Conservation (phyloP, 2,329 filamentous ascomycete species). For the Bertia moriformis region DNA sequence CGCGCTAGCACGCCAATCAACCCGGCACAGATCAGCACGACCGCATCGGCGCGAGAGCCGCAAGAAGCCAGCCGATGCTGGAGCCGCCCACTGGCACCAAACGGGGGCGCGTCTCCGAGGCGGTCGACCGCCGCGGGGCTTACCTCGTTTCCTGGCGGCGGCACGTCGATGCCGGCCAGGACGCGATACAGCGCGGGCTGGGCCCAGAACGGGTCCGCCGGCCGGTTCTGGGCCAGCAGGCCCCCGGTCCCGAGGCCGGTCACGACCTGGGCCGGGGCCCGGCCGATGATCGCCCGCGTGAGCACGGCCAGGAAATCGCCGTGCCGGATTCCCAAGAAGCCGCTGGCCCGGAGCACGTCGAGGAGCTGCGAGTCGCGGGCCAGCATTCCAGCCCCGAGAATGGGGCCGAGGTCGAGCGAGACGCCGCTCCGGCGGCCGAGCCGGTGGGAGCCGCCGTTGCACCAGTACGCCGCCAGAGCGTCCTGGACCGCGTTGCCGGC, state of each 20-base stretch:
- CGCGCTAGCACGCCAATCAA: slow-evolving; percentile 24
- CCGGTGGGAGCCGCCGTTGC: slow-evolving; percentile 32
- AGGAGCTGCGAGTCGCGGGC: slow-evolving; percentile 29
- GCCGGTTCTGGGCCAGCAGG: slow-evolving; percentile 32
- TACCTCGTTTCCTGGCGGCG: no score
- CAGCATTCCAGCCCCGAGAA: slow-evolving; percentile 38
- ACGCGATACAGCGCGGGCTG: slow-evolving; percentile 30
- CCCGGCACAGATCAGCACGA: slow-evolving; percentile 17
- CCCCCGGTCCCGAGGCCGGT: slow-evolving; percentile 39
- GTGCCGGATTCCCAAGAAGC: slow-evolving; percentile 37
- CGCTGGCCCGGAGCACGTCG: slow-evolving; percentile 30
- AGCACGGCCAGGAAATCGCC: slow-evolving; percentile 31
- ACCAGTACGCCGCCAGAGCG: slow-evolving; percentile 3
- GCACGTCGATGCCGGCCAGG: slow-evolving; percentile 31
- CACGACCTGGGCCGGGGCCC: slow-evolving; percentile 29
- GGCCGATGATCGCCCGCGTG: slow-evolving; percentile 25
- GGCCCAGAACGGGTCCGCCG: slow-evolving; percentile 37
- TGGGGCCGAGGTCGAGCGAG: slow-evolving; percentile 33
- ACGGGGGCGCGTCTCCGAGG: background rate
- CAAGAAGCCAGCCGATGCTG: slow-evolving; percentile 17
- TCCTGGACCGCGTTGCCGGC: slow-evolving; percentile 26
- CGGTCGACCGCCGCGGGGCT: slow-evolving; percentile 9
- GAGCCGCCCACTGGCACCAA: slow-evolving; percentile 9
- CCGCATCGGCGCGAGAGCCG: slow-evolving; percentile 12
- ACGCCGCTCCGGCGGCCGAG: slow-evolving; percentile 23